Base-by-base conservation (phyloP, 2,329 filamentous ascomycete genomes). In the Hymenoscyphus fructigenus region DNA sequence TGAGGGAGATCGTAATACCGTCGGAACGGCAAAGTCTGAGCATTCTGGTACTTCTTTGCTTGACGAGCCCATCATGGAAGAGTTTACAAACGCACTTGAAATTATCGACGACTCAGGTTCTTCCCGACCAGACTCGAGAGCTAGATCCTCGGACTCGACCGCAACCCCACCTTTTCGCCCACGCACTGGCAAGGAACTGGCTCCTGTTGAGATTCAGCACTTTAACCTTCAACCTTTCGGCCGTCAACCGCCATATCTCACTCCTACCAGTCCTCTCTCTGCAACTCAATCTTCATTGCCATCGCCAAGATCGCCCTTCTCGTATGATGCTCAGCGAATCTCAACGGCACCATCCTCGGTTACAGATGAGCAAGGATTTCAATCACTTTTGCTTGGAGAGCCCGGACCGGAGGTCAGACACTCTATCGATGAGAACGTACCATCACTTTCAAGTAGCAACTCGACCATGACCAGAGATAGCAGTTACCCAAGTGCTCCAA, bases 281-380 rank as follows among this genome's bases (percentile, higher is more conserved):
- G 86, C 66, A 84, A 85, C 68, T 80, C 87, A 73, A 84, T 75
- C 74, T 12, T 72, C 73, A 4, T 72, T 76, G 78, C 83, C 90
- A 0, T 92, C 90, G 5, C 91, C 90, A 0, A 85, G 89, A 61
- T 85, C 89, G 66, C 81, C 88, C 65, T 80, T 91, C 76, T 88
- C 86, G 3, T 88, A 91, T 63, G 91, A 93, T 68, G 85, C 85
- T 0, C 88, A 91, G 61, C 85, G 89, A 23, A 85, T 92, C 32
- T 91, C 90, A 5, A 93, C 91, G 1, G 88, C 91, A 2, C 87
- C 89, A 5, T 93, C 91, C 1, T 93, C 90, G 0, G 81, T 89
- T 55, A 85, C 86, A 0, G 91, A 93, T 67, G 90, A 90, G 68
- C 88, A 87, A 64, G 86, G 82, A 44, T 89, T 91, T 74, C 87